Conservation (phyloP, 1,284 basidiomycete genomes). For the Sporisorium exsertum region DNA sequence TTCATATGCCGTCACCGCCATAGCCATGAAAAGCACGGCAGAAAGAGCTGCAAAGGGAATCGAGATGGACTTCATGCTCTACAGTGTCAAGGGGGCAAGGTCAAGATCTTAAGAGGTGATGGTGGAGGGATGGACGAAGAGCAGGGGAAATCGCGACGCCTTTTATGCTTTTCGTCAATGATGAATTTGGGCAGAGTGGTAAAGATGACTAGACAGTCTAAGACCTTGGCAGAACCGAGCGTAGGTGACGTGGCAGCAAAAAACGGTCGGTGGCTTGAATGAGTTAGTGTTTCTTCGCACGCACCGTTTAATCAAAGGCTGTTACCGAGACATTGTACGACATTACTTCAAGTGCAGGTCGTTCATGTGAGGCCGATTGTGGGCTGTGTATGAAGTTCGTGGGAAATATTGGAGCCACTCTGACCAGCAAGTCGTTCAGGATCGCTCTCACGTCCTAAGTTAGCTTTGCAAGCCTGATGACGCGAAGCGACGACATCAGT, state of each 20-base stretch:
- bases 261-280: background rate
- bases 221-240: background rate
- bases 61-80: background rate
- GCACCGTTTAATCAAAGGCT: background rate
- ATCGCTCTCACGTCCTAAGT: background rate
- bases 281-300: background rate
- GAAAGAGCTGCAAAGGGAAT: background rate
- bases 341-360: too few species aligned
- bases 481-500: background rate
- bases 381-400: background rate
- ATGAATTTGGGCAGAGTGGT: background rate
- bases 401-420: too few species aligned
- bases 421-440: too few species aligned
- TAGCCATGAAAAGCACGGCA: background rate
- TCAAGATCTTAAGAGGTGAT: too few species aligned
- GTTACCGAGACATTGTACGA: background rate
- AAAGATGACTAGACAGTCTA: background rate
- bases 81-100: too few species aligned
- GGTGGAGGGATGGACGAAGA: background rate
- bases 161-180: background rate
- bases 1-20: background rate
- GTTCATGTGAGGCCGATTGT: background rate
- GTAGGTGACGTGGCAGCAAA: background rate
- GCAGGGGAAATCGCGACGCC: background rate
- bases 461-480: background rate